Evolutionary conservation across 768 basidiomycete species (phyloP), one percentile per base, ranked within the genome.

Genomic region (Pleurotus cornucopiae): DNA sequence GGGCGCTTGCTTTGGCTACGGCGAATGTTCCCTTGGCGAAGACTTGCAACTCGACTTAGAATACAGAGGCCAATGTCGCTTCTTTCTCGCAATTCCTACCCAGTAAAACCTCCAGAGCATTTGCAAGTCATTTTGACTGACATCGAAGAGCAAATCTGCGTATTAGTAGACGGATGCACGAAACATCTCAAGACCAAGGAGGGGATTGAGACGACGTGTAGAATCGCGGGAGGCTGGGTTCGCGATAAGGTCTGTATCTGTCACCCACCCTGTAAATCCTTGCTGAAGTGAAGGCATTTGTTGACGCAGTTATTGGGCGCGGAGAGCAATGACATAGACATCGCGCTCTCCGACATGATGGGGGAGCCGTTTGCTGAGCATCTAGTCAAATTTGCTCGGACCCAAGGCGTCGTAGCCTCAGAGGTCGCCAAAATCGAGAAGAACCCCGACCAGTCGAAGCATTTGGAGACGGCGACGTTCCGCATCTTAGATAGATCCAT

Each of bases 211-310:
- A 85, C 84, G 0, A 78, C 82, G 1, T 96, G 96, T 67, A 81
- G 97, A 61, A 91, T 99, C 46, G 97, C 94, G 9, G 97, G 97
- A 14, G 97, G 97, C 16, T 99, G 97, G 97, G 97, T 98, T 45
- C 78, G 97, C 64, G 97, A 99, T 71, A 99, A 99, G 86, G 96
- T 94, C 58, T 62, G 73, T 68, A 23, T 3, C 16, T 21, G 25
- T 51, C 25, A 14, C 37, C 48, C 25, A 48, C 48, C 40, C 57
- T 21, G 14, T 40, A 14, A 52, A 18, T 20, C 38, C n/a, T 41
- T 5, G 11, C 13, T n/a, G 25, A 39, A 26, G 18, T 30, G 26
- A 12, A 14, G 5, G 4, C 23, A 51, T 62, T 55, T 55, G 57
- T 67, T 46, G 56, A 23, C 54, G 58, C 63, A 94, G 97, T 75